Conservation (phyloP, 2,329 filamentous ascomycete species). For the Colletotrichum zoysiae region DNA sequence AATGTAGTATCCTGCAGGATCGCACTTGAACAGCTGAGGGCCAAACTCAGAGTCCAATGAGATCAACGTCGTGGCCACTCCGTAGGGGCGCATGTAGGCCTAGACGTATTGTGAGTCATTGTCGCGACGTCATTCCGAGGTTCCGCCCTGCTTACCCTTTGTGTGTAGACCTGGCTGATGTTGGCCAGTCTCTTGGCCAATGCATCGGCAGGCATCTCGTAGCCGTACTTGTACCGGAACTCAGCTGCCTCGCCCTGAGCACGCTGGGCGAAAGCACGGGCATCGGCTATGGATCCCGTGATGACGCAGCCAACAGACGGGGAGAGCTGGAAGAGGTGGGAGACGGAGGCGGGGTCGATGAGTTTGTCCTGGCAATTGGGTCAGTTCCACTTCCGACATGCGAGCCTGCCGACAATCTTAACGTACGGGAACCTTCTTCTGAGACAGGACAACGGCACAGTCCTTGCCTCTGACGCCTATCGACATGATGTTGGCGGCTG, state of each 20-base stretch:
- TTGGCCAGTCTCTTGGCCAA: slow-evolving; percentile 97
- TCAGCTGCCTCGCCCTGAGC: slow-evolving; percentile 96
- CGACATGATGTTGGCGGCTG: slow-evolving; percentile 98
- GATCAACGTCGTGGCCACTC: slow-evolving; percentile 94
- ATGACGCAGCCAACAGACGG: slow-evolving; percentile 97
- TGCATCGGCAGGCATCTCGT: slow-evolving; percentile 99
- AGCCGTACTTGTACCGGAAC: slow-evolving; percentile 98
- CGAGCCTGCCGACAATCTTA: slow-evolving; percentile 37
- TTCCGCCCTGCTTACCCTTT: slow-evolving; percentile 73
- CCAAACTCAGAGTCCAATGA: slow-evolving; percentile 93
- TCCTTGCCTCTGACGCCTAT: slow-evolving; percentile 96
- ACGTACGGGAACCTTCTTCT: slow-evolving; percentile 99
- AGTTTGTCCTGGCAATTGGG: slow-evolving; percentile 84
- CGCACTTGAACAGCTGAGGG: slow-evolving; percentile 97
- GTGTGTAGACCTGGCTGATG: slow-evolving; percentile 99
- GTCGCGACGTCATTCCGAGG: neutral
- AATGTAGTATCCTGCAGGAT: slow-evolving; percentile 97
- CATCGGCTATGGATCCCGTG: slow-evolving; percentile 98
- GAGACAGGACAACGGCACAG: slow-evolving; percentile 95
- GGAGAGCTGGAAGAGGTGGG: slow-evolving; percentile 97
- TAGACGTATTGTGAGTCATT: slow-evolving; percentile 48
- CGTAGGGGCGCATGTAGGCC: slow-evolving; percentile 98
- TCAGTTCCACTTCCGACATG: slow-evolving; percentile 50
- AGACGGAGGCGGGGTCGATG: slow-evolving; percentile 96
- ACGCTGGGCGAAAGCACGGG: slow-evolving; percentile 90